Evolutionary conservation across 352 stramenopile species (phyloP).

Genomic region (Globisporangium paroecandrum): DNA sequence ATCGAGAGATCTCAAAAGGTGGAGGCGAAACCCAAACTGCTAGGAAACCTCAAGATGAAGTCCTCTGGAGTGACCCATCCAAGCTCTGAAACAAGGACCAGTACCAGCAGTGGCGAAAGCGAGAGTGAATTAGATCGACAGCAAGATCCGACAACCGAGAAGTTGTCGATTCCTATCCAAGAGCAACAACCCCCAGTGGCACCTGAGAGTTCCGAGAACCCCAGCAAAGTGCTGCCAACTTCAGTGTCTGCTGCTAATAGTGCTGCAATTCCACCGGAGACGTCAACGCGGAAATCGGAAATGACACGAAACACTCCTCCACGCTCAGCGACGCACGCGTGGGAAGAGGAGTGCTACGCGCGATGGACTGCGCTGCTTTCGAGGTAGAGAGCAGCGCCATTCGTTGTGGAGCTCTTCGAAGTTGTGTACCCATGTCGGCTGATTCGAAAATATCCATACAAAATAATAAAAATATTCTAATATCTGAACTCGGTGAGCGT

Average conservation of each 20-base stretch:
- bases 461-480: background rate
- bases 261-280: background rate
- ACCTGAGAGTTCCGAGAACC: background rate
- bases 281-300: background rate
- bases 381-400: conserved; percentile 11
- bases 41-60: background rate
- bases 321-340: background rate
- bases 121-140: background rate
- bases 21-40: background rate
- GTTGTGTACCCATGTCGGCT: background rate
- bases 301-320: background rate
- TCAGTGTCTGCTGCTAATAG: background rate
- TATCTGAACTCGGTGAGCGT: background rate
- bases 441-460: background rate
- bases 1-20: background rate
- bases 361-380: conserved; percentile 27
- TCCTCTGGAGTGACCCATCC: background rate
- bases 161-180: background rate
- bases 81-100: background rate
- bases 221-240: background rate
- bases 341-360: conserved; percentile 26
- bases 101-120: background rate
- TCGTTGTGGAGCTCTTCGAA: background rate
- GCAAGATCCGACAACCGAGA: background rate
- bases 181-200: background rate